Base-by-base conservation (phyloP, 495 filamentous ascomycete genomes). In the Penicillium taxi region DNA sequence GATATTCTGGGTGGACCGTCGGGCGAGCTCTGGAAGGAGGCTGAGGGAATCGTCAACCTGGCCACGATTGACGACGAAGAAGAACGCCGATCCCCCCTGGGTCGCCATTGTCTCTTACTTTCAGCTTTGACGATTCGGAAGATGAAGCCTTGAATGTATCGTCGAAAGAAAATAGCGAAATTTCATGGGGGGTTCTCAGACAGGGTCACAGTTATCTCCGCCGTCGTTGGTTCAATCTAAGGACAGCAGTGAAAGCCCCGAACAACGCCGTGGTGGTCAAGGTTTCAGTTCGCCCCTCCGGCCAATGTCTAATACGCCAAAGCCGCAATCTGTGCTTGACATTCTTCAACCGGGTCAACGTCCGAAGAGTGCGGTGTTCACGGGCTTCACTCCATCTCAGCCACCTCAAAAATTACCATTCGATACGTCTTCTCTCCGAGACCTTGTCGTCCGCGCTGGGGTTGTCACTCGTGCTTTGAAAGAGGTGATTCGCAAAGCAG, bases 341-440 rank as follows among this genome's bases (percentile, higher is more conserved):
- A 77, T 80, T 19, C 81, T 96, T 59, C 80, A 88, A 57, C 74
- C 83, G 42, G 74, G 78, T 48, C 74, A 71, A 21, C 67, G 64
- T 12, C 56, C 67, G 2, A 61, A 72, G 6, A 67, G 74, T 48
- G 68, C 72, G 9, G 56, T 61, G 28, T 41, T 70, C 25, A 34
- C 57, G 21, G 53, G 68, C 12, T 46, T 66, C 13, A 49, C 65
- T 6, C 58, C 50, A 11, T 8, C 64, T 29, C 57, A 71, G n/a
- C 59, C 77, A 8, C 61, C 76, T 27, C 81, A 82, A 43, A 93
- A 93, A 56, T 77, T 94, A 21, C 84, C 85, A 9, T 96, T 96
- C 47, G 88, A 94, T 53, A 94, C 87, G 7, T 86, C 82, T 21
- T 93, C 85, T 39, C 75, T 96, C 14, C 79, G 81, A 41, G 84